These are phyloP conservation scores for Scutellaria galericulata DNA, from an alignment of 257 asterid genomes.

Conservation along the genomic window DNA sequence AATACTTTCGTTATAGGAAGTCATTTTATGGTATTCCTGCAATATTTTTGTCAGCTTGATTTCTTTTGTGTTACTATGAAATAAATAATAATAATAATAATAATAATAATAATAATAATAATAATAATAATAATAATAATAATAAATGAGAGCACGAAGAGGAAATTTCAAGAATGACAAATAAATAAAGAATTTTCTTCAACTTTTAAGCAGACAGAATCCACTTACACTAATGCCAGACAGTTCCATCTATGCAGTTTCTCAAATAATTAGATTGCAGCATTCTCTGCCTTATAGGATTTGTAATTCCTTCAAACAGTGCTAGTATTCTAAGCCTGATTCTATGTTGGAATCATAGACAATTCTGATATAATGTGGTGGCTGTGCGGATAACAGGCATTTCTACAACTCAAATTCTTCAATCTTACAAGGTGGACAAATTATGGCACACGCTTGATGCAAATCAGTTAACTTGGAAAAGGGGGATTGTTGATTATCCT, in stretches of 20 bases:
- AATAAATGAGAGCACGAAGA: neutral
- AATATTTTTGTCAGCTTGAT: neutral
- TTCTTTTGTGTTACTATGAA: constrained; percentile 1
- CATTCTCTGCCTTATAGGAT: constrained; percentile 7
- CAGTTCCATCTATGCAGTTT: constrained; percentile 9
- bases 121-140: neutral
- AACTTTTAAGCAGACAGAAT: neutral
- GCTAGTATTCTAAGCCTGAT: neutral
- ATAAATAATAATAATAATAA: neutral
- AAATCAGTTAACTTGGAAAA: constrained; percentile 2
- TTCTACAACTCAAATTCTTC: neutral
- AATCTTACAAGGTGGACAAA: constrained; percentile 8
- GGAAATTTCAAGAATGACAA: neutral
- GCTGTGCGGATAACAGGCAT: constrained; percentile 13
- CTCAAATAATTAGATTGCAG: constrained; percentile 24
- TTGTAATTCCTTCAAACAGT: constrained; percentile 15
- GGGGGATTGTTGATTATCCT: constrained; percentile 15
- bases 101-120: too few species aligned
- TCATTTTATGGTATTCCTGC: constrained; percentile 7
- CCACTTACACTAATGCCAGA: neutral
- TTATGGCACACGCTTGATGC: neutral
- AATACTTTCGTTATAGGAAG: neutral
- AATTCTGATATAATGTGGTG: neutral
- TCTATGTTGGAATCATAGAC: neutral
- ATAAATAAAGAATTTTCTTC: neutral